Conservation (phyloP, 202 grass and related monocot species). For the Hordeum pubiflorum region DNA sequence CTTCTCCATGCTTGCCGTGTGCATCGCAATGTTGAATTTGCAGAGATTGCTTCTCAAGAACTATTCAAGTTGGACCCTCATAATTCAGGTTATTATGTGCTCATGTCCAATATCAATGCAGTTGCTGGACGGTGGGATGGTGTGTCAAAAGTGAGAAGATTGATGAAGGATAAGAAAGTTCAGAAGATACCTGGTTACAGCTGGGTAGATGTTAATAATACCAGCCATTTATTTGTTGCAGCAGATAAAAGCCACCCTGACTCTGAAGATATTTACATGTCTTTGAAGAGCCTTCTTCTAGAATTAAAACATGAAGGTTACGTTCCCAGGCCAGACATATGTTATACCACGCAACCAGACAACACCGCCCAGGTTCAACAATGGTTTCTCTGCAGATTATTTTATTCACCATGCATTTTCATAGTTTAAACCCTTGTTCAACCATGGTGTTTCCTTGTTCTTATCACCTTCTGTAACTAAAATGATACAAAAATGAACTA, state of each 20-base stretch:
- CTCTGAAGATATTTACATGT: constrained; percentile 54
- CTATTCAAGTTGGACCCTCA: constrained; percentile 60
- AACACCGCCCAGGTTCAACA: constrained; percentile 23
- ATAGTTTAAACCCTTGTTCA: constrained; percentile 2
- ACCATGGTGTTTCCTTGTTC: neutral
- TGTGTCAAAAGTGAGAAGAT: constrained; percentile 63
- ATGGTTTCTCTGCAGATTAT: neutral
- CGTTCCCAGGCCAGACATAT: constrained; percentile 36
- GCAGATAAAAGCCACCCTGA: constrained; percentile 62
- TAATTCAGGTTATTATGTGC: constrained; percentile 91
- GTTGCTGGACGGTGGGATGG: constrained; percentile 72
- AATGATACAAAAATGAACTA: neutral
- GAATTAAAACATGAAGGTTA: constrained; percentile 78
- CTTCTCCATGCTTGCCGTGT: constrained; percentile 71
- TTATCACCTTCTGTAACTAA: neutral
- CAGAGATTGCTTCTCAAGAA: constrained; percentile 58
- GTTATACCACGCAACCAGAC: constrained; percentile 21
- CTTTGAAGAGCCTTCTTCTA: constrained; percentile 56
- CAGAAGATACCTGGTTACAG: constrained; percentile 78
- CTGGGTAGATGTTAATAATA: constrained; percentile 71
- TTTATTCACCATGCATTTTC: neutral
- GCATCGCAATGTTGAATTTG: constrained; percentile 60
- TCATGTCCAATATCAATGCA: constrained; percentile 87
- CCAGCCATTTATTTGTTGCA: constrained; percentile 70
- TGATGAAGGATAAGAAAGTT: constrained; percentile 78